Evolutionary conservation across 805 yeast genomes (phyloP).

Genomic region (Saturnispora gosingensis): DNA sequence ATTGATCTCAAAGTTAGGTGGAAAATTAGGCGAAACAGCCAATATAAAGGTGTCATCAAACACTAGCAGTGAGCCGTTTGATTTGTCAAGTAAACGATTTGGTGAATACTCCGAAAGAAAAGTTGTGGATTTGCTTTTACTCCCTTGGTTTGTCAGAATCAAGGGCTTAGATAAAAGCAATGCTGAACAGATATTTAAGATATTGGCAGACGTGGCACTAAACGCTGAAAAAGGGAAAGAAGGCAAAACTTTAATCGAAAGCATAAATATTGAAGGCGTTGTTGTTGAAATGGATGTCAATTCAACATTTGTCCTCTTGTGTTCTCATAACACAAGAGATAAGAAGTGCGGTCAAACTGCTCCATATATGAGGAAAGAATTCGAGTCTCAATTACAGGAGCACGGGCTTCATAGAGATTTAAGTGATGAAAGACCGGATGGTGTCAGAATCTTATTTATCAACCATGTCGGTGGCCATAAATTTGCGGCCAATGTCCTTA

Average conservation of each 20-base stretch:
- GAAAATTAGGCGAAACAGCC: constrained; percentile 1
- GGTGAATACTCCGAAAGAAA: constrained; percentile 31
- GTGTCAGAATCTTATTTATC: constrained; percentile 59
- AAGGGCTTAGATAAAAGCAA: constrained; percentile 37
- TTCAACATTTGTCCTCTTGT: constrained; percentile 53
- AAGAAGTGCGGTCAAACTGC: constrained; percentile 93
- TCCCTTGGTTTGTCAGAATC: constrained; percentile 72
- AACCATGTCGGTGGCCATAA: constrained; percentile 97
- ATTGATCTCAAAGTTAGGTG: constrained; percentile 16
- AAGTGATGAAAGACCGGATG: constrained; percentile 67
- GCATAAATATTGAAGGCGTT: constrained; percentile 24
- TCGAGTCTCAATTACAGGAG: constrained; percentile 65
- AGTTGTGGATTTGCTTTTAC: constrained; percentile 51
- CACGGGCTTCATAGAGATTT: constrained; percentile 64
- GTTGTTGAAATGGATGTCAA: constrained; percentile 31
- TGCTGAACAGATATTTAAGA: constrained; percentile 36
- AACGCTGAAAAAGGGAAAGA: constrained; percentile 16
- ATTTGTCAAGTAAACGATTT: constrained; percentile 12
- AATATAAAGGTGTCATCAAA: constrained; percentile 12
- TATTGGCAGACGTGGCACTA: constrained; percentile 34
- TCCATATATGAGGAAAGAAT: constrained; percentile 73
- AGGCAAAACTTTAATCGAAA: constrained; percentile 3
- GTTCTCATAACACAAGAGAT: constrained; percentile 88
- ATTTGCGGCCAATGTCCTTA: constrained; percentile 79
- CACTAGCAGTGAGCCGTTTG: constrained; percentile 16